Base-by-base conservation (phyloP, 2,329 filamentous ascomycete genomes). In the Neospermospora avenae region DNA sequence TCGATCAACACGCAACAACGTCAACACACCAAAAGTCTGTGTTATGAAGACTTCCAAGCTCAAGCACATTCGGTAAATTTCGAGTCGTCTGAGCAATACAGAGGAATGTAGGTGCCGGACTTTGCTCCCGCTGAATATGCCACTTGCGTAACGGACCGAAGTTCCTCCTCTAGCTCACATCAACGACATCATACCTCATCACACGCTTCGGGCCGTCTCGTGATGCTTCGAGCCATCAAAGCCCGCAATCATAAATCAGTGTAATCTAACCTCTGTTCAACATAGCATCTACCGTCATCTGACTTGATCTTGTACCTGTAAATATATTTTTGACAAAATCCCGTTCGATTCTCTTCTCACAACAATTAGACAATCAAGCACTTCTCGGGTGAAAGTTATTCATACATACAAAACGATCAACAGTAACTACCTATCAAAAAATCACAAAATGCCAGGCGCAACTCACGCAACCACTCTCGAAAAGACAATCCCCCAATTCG, bases 401-500 rank as follows among this genome's bases (percentile, higher is more conserved):
- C n/a, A n/a, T n/a, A n/a, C n/a, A n/a, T n/a, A n/a, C n/a, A n/a
- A n/a, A n/a, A n/a, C n/a, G n/a, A n/a, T n/a, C n/a, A n/a, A n/a
- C n/a, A n/a, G n/a, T n/a, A n/a, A n/a, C n/a, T n/a, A n/a, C n/a
- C n/a, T n/a, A n/a, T n/a, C n/a, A n/a, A 20, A 28, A 39, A 14
- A 24, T 20, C 16, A n/a, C 11, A 64, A 48, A 37, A 66, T 66
- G 65, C 61, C 61, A 42, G 52, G 58, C 25, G 53, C 65, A 59
- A 63, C 61, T 1, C 65, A 67, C 54, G 61, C 52, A 11, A 44
- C 18, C 5, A 67, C 64, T 5, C 46, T 52, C 6, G 13, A 52
- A 22, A 31, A 57, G 11, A 48, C 22, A 6, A 52, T 60, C 7
- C 64, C 69, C 5, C 67, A 74, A 22, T 83, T 82, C 63, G 75